These are phyloP conservation scores for Peronospora farinosa DNA, from an alignment of 352 stramenopile genomes.

Conservation along the genomic window DNA sequence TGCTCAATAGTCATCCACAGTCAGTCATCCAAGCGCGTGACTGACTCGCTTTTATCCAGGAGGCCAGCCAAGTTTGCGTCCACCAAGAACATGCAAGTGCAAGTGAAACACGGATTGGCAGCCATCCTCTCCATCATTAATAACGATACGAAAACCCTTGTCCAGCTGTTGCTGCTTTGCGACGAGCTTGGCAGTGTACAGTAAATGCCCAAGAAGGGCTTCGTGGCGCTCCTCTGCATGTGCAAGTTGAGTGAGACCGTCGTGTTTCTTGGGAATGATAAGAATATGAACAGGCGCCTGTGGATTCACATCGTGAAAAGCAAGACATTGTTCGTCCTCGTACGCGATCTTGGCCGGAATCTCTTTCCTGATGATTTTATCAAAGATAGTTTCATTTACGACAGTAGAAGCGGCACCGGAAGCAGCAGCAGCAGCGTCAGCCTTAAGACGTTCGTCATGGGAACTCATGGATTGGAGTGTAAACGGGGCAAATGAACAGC, in stretches of 20 bases:
- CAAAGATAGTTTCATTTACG: slow-evolving; percentile 92
- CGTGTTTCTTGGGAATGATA: slow-evolving; percentile 94
- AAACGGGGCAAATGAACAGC: slow-evolving; percentile 10
- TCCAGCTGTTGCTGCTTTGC: slow-evolving; percentile 88
- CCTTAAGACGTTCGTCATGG: slow-evolving; percentile 49
- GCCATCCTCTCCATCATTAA: slow-evolving; percentile 96
- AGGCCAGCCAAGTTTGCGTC: slow-evolving; percentile 90
- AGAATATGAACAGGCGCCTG: slow-evolving; percentile 94
- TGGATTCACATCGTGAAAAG: slow-evolving; percentile 98
- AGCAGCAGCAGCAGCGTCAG: slow-evolving; percentile 43
- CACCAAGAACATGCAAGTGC: slow-evolving; percentile 93
- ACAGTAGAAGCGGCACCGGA: slow-evolving; percentile 26
- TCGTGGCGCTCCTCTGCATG: slow-evolving; percentile 91
- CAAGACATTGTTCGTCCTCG: slow-evolving; percentile 92
- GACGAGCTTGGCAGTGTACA: slow-evolving; percentile 91
- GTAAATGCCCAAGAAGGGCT: slow-evolving; percentile 89
- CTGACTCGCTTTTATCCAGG: slow-evolving; percentile 55
- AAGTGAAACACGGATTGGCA: slow-evolving; percentile 88
- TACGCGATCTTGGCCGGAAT: slow-evolving; percentile 95
- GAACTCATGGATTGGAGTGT: slow-evolving; percentile 40
- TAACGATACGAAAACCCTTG: slow-evolving; percentile 92
- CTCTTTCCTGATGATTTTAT: slow-evolving; percentile 94
- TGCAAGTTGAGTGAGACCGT: slow-evolving; percentile 89
- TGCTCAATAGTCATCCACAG: background rate
- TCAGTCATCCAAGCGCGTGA: background rate